Percentiles rank a stretch among this genome's conserved stretches.
phyloP scores from a whole-genome alignment of 441 rosid species.

The Caryocar brasiliense region DNA sequence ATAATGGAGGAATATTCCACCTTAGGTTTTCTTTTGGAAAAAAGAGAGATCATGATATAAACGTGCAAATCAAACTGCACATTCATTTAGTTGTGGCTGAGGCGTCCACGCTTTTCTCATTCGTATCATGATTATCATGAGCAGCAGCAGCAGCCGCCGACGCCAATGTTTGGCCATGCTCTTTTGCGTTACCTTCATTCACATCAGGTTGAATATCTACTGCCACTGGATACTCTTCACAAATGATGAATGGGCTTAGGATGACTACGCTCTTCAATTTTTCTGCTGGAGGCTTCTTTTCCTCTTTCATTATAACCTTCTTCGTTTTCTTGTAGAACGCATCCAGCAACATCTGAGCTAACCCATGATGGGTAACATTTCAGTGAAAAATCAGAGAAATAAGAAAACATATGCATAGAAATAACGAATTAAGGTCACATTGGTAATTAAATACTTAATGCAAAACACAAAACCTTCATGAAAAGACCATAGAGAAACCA shows the following conservation, averaged over 20 bases:
- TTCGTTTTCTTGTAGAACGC: conserved; percentile 36
- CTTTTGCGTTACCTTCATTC: conserved; percentile 15
- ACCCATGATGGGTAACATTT: too few relatives aligned
- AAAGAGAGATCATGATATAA: too few relatives aligned
- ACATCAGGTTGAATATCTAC: conserved; percentile 14
- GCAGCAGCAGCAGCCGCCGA: too few relatives aligned
- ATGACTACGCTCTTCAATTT: conserved; percentile 24
- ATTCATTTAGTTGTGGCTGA: conserved; percentile 11
- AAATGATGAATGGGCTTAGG: conserved; percentile 23
- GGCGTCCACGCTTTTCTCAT: conserved; percentile 13
- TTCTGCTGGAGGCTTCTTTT: conserved; percentile 19
- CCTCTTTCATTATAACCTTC: conserved; percentile 6
- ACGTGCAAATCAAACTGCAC: conserved; percentile 25
- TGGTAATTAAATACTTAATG: conserved; percentile 35
- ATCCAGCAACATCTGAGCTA: conserved; percentile 63
- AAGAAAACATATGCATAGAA: background rate
- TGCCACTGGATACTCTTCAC: conserved; percentile 42
- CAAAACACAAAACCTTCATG: conserved; percentile 46
- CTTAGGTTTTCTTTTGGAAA: too few relatives aligned
- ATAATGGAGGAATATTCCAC: too few relatives aligned
- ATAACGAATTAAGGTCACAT: background rate
- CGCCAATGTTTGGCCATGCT: conserved; percentile 9
- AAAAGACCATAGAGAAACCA: conserved; percentile 78
- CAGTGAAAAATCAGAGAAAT: too few relatives aligned
- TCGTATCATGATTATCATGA: too few relatives aligned